phyloP scores from a whole-genome alignment of 306 rosid species.

The Luffa acutangula region DNA sequence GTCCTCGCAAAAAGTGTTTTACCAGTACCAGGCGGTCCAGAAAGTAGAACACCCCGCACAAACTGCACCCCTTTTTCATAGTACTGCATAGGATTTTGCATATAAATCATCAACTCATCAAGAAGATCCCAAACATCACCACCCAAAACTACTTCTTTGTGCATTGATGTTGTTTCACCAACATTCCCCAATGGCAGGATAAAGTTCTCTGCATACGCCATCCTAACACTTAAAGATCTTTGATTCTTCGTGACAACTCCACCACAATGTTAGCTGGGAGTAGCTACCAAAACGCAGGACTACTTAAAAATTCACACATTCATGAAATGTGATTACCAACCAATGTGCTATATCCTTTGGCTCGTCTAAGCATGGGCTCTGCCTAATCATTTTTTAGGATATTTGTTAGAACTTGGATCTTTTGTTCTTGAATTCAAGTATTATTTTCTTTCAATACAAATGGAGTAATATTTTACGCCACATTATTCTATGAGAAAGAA shows the following conservation, averaged over 20 bases:
- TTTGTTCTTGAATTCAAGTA: not conserved
- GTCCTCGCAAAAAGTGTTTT: constrained; percentile 97
- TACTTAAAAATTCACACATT: not conserved
- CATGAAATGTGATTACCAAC: not conserved
- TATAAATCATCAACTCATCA: constrained; percentile 91
- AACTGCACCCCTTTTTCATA: constrained; percentile 80
- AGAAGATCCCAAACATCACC: constrained; percentile 99
- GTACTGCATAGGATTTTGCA: constrained; percentile 97
- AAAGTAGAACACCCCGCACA: constrained; percentile 98
- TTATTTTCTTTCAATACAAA: not conserved
- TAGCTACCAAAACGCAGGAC: not conserved
- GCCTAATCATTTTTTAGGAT: not conserved
- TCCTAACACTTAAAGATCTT: constrained; percentile 4
- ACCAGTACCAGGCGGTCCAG: constrained; percentile 99
- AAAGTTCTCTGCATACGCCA: constrained; percentile 90
- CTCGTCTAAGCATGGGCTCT: not conserved
- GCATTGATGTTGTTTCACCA: constrained; percentile 76
- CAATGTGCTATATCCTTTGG: not conserved
- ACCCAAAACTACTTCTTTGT: constrained; percentile 87
- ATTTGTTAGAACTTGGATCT: not conserved
- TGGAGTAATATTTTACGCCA: not conserved
- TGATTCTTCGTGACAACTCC: not conserved
- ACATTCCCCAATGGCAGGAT: constrained; percentile 83
- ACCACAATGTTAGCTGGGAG: not conserved
- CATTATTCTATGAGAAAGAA: not conserved